These are phyloP conservation scores for Geranomyces variabilis DNA, from an alignment of 192 early-diverging fungal genomes.

Conservation along the genomic window DNA sequence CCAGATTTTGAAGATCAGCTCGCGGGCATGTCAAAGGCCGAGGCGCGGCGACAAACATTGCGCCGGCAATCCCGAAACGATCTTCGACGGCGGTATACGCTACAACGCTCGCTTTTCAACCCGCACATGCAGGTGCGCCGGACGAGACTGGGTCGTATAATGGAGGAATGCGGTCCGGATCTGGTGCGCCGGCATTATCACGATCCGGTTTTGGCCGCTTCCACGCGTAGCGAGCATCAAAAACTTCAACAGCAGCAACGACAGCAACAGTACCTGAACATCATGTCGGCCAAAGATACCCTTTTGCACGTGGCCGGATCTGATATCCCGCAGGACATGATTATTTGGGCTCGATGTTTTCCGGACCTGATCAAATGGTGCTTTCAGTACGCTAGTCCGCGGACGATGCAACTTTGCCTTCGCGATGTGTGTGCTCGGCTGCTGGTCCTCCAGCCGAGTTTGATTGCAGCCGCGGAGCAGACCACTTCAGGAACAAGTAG, in stretches of 20 bases:
- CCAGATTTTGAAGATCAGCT: conserved; percentile 13
- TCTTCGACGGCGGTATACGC: conserved; percentile 24
- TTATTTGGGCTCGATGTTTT: conserved; percentile 73
- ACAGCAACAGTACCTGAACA: conserved; percentile 34
- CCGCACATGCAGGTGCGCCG: conserved; percentile 15
- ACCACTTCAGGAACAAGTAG: conserved; percentile 45
- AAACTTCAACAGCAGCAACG: conserved; percentile 43
- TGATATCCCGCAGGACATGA: conserved; percentile 54
- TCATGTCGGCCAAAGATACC: conserved; percentile 47
- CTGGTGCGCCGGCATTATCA: conserved; percentile 43
- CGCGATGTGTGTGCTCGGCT: conserved; percentile 65
- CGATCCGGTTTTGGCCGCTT: conserved; percentile 33
- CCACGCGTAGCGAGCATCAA: conserved; percentile 30
- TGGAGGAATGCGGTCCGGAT: conserved; percentile 44
- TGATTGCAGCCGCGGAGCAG: conserved; percentile 59
- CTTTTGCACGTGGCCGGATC: conserved; percentile 64
- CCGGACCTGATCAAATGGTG: conserved; percentile 67
- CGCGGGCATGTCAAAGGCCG: conserved; percentile 21
- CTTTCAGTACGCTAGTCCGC: conserved; percentile 57
- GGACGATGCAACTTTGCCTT: conserved; percentile 48
- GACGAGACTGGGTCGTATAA: conserved; percentile 25
- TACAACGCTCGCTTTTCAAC: conserved; percentile 18
- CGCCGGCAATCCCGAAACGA: conserved; percentile 28
- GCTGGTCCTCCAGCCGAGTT: conserved; percentile 63
- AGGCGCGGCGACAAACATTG: conserved; percentile 25